These are phyloP conservation scores for Catharanthus roseus DNA, from an alignment of 257 asterid genomes.

Conservation along the genomic window DNA sequence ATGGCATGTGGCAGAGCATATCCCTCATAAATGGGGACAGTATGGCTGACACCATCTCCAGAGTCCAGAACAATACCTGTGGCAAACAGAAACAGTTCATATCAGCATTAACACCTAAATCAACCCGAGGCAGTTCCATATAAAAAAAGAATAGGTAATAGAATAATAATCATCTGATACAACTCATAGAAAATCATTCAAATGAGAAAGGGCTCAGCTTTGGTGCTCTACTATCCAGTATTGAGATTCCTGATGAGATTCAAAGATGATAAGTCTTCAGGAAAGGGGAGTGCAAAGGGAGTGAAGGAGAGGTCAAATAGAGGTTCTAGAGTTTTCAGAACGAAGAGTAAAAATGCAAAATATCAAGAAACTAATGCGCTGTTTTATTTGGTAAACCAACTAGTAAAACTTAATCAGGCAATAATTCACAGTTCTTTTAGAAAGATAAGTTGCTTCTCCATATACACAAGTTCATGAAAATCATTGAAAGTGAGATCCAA, in stretches of 20 bases:
- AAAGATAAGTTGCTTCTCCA: background rate
- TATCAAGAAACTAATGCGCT: too few relatives aligned
- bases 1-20: conserved; percentile 43
- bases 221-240: background rate
- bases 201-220: background rate
- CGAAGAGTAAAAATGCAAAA: too few relatives aligned
- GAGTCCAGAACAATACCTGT: conserved; percentile 44
- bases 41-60: conserved; percentile 47
- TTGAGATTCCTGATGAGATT: background rate
- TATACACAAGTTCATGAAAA: background rate
- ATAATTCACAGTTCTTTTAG: too few relatives aligned
- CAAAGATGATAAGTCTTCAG: background rate
- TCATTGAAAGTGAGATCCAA: background rate
- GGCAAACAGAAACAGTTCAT: background rate
- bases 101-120: conserved; percentile 3
- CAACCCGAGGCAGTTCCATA: background rate
- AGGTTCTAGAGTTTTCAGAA: too few relatives aligned
- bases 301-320: too few relatives aligned
- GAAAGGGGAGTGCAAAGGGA: too few relatives aligned
- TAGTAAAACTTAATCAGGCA: too few relatives aligned
- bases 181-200: background rate
- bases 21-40: conserved; percentile 46
- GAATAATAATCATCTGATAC: background rate
- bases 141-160: background rate
- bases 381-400: too few relatives aligned